These are phyloP conservation scores for Begonia loranthoides DNA, from an alignment of 306 rosid genomes.

Conservation along the genomic window DNA sequence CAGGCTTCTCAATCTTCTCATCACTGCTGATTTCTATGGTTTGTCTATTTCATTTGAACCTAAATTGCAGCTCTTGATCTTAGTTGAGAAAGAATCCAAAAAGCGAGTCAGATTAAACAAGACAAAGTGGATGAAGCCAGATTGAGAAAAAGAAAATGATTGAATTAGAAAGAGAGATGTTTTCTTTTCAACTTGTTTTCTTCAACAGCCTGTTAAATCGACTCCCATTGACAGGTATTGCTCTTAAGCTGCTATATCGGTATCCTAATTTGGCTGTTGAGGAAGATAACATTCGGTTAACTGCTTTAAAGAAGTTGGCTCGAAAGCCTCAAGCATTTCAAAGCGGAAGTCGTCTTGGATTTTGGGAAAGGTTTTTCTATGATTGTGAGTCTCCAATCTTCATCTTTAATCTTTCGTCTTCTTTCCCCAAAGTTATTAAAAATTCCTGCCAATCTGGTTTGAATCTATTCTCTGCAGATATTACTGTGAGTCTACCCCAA, in stretches of 20 bases:
- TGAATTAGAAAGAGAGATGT: background rate
- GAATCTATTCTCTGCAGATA: background rate
- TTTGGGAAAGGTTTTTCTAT: background rate
- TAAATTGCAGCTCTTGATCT: too few relatives aligned
- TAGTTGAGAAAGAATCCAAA: too few relatives aligned
- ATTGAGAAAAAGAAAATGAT: too few relatives aligned
- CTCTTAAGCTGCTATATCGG: constrained; percentile 1
- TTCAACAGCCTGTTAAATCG: background rate
- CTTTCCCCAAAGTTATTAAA: background rate
- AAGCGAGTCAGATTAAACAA: too few relatives aligned
- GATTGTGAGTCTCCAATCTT: background rate
- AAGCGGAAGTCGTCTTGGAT: background rate
- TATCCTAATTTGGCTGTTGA: constrained; percentile 1
- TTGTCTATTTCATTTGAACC: background rate
- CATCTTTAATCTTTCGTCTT: background rate
- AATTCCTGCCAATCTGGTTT: background rate
- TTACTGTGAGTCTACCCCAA: background rate
- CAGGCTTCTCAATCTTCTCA: constrained; percentile 9
- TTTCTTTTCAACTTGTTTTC: background rate
- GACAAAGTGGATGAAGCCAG: too few relatives aligned
- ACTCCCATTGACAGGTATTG: background rate
- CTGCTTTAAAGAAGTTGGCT: constrained; percentile 6
- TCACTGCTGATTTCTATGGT: constrained; percentile 6
- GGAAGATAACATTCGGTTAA: background rate
- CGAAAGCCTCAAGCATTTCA: constrained; percentile 3